Evolutionary conservation across 177 flowering plant species (phyloP).

Genomic region (Vitis hybrid): DNA sequence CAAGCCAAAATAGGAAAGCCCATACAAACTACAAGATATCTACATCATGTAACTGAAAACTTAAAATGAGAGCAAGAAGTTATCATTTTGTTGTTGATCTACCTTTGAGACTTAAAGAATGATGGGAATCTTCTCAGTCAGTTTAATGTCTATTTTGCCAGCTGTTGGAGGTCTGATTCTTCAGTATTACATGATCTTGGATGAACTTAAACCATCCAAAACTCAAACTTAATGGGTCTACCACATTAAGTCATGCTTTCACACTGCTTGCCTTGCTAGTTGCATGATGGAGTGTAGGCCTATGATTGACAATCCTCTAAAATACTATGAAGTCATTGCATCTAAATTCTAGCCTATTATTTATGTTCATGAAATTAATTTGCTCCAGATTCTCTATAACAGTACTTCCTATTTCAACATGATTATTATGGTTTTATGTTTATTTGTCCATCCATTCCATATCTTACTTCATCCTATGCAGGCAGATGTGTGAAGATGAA

Average conservation of each 20-base stretch:
- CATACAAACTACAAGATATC: too few species aligned
- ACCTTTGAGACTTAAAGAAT: too few species aligned
- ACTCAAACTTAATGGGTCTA: background rate
- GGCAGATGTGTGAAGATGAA: conserved; percentile 48
- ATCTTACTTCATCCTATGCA: conserved; percentile 35
- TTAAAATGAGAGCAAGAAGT: too few species aligned
- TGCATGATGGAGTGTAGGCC: background rate
- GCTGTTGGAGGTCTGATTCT: too few species aligned
- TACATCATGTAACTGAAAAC: too few species aligned
- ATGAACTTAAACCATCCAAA: background rate
- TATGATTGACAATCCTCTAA: background rate
- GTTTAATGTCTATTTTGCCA: too few species aligned
- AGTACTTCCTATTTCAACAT: background rate
- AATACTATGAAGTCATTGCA: background rate
- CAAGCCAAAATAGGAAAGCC: too few species aligned
- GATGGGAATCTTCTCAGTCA: too few species aligned
- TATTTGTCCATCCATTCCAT: conserved; percentile 6
- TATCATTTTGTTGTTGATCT: too few species aligned
- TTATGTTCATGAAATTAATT: background rate
- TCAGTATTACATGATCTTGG: too few species aligned
- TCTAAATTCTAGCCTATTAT: background rate
- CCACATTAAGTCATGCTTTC: background rate
- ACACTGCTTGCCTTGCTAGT: background rate
- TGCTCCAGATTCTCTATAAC: background rate
- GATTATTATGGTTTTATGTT: background rate